Conservation (phyloP, 2,329 filamentous ascomycete species). For the Diplodia sapinea region DNA sequence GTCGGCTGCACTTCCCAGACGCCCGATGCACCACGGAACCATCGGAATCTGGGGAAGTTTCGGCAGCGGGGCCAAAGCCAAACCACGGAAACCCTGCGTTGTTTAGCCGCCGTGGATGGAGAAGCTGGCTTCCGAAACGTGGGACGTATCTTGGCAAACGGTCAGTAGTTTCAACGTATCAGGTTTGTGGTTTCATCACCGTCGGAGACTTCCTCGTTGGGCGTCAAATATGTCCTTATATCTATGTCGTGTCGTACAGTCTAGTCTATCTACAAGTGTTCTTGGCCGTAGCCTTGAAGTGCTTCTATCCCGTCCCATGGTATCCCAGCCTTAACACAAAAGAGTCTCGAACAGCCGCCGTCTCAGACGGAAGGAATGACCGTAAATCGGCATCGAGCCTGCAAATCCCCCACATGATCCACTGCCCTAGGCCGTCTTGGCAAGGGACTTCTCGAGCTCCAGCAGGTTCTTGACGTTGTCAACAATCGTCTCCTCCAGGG, state of each 20-base stretch:
- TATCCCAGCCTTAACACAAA: constrained; percentile 20
- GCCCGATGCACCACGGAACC: not conserved
- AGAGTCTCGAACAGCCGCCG: not conserved
- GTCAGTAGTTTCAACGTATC: constrained; percentile 14
- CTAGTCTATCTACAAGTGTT: constrained; percentile 23
- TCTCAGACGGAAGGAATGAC: constrained; percentile 18
- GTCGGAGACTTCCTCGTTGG: constrained; percentile 7
- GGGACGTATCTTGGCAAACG: constrained; percentile 15
- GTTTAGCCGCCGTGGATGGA: constrained; percentile 14
- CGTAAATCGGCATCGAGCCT: not conserved
- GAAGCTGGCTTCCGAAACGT: constrained; percentile 10
- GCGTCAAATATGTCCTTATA: not conserved
- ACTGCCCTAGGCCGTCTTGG: constrained; percentile 3
- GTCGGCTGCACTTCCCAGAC: constrained; percentile 23
- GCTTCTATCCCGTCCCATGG: constrained; percentile 13
- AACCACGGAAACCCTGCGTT: constrained; percentile 9
- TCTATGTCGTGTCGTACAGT: constrained; percentile 14
- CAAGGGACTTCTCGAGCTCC: constrained; percentile 36
- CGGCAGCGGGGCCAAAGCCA: not conserved
- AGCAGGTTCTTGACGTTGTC: constrained; percentile 43
- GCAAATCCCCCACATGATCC: constrained; percentile 20
- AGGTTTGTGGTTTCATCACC: constrained; percentile 16
- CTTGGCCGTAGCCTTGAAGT: constrained; percentile 8
- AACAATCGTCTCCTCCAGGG: constrained; percentile 46
- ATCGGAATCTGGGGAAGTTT: not conserved